Percentiles rank a stretch among this genome's conserved stretches.
Evolutionary conservation across 108 stramenopile genomes (phyloP).

Genomic region (Bacterosira constricta): DNA sequence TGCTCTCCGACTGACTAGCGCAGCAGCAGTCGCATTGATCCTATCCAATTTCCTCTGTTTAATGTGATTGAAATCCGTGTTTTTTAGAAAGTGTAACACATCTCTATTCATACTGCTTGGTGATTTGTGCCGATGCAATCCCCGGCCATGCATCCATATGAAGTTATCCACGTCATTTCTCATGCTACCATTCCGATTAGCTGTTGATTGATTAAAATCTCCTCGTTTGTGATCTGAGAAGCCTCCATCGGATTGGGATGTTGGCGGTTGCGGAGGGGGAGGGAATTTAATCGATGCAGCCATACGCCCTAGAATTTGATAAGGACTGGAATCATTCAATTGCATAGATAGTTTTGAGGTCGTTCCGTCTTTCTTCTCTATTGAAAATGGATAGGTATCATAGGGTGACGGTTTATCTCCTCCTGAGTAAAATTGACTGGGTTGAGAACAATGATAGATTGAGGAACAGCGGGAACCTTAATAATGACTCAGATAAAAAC

Average conservation of each 20-base stretch:
- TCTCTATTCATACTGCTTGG: slow-evolving; percentile 32
- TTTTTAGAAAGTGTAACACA: slow-evolving; percentile 54
- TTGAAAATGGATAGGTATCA: slow-evolving; percentile 36
- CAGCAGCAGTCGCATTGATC: slow-evolving; percentile 74
- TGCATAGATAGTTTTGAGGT: slow-evolving; percentile 51
- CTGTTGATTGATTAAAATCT: background rate
- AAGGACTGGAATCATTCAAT: slow-evolving; percentile 56
- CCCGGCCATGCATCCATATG: slow-evolving; percentile 34
- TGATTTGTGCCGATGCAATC: slow-evolving; percentile 49
- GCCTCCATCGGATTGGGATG: background rate
- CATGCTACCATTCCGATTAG: background rate
- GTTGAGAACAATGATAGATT: background rate
- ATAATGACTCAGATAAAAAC: background rate
- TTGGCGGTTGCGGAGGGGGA: slow-evolving; percentile 33
- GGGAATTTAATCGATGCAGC: slow-evolving; percentile 53
- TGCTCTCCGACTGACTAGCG: slow-evolving; percentile 62
- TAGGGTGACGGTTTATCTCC: slow-evolving; percentile 6
- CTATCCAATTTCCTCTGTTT: slow-evolving; percentile 57
- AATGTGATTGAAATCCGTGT: slow-evolving; percentile 45
- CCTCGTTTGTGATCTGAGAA: background rate
- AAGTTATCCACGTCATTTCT: slow-evolving; percentile 16
- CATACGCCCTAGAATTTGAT: slow-evolving; percentile 58
- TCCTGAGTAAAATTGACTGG: background rate
- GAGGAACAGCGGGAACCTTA: no score
- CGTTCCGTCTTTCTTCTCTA: slow-evolving; percentile 77